Evolutionary conservation across 768 basidiomycete species (phyloP).

Genomic region (Boletus speciosus): DNA sequence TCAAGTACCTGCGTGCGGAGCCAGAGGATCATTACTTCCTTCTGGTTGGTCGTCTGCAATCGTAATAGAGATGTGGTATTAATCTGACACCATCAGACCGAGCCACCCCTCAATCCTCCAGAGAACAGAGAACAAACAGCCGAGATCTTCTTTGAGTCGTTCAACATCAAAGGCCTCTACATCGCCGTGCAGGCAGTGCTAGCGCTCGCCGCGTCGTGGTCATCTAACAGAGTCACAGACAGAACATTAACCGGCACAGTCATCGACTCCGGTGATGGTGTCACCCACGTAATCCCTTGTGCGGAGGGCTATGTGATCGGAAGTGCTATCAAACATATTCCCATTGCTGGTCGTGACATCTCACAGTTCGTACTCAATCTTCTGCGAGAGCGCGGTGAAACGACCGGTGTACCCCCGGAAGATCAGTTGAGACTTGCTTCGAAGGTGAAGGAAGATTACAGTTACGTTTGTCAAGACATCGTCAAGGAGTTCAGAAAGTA

Average conservation of each 20-base stretch:
- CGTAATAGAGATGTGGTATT: neutral
- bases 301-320: constrained; percentile 99
- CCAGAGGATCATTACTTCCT: constrained; percentile 99
- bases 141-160: constrained; percentile 99
- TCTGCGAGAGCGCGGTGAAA: constrained; percentile 93
- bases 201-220: constrained; percentile 96
- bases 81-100: constrained; percentile 61
- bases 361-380: constrained; percentile 94
- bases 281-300: constrained; percentile 94
- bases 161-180: constrained; percentile 98
- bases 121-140: constrained; percentile 99
- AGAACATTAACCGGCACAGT: constrained; percentile 95
- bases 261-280: constrained; percentile 98
- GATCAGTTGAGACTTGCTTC: constrained; percentile 90
- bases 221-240: constrained; percentile 83
- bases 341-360: constrained; percentile 97
- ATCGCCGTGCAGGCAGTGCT: constrained; percentile 99
- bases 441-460: constrained; percentile 96
- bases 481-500: constrained; percentile 99
- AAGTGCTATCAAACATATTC: constrained; percentile 97
- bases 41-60: constrained; percentile 55
- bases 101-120: constrained; percentile 95
- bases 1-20: constrained; percentile 97
- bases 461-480: constrained; percentile 98
- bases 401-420: constrained; percentile 85